Conservation (phyloP, 495 filamentous ascomycete genomes). For the Lepidopterella palustris region DNA sequence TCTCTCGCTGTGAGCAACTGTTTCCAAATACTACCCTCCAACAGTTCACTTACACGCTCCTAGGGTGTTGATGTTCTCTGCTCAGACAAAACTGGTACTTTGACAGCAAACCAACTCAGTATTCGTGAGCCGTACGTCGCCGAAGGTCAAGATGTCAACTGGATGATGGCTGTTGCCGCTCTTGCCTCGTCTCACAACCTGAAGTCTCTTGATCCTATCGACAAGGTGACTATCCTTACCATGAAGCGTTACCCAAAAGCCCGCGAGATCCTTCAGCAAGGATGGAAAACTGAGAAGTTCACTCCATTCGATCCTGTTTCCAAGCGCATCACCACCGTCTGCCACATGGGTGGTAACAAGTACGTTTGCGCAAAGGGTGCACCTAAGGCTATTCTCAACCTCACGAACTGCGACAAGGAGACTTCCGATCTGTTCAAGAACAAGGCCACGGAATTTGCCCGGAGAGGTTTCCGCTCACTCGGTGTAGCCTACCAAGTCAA, state of each 20-base stretch:
- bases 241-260: slow-evolving; percentile 69
- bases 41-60: not conserved
- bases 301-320: slow-evolving; percentile 73
- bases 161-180: slow-evolving; percentile 73
- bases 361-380: slow-evolving; percentile 69
- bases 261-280: slow-evolving; percentile 59
- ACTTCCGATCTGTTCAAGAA: slow-evolving; percentile 59
- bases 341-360: slow-evolving; percentile 58
- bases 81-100: slow-evolving; percentile 64
- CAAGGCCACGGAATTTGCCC: slow-evolving; percentile 67
- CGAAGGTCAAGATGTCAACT: slow-evolving; percentile 70
- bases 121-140: slow-evolving; percentile 71
- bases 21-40: not conserved
- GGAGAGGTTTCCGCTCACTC: slow-evolving; percentile 74
- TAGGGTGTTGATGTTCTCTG: slow-evolving; percentile 66
- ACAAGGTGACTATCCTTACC: slow-evolving; percentile 69
- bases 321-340: slow-evolving; percentile 67
- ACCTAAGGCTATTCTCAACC: slow-evolving; percentile 63
- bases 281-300: slow-evolving; percentile 70
- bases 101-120: slow-evolving; percentile 68
- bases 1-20: slow-evolving; percentile 48
- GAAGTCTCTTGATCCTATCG: slow-evolving; percentile 71
- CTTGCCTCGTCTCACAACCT: slow-evolving; percentile 71
- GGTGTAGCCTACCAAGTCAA: slow-evolving; percentile 57
- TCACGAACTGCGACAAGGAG: slow-evolving; percentile 58